These are phyloP conservation scores for Syzygium syzygioides DNA, from an alignment of 441 rosid genomes.

Conservation along the genomic window DNA sequence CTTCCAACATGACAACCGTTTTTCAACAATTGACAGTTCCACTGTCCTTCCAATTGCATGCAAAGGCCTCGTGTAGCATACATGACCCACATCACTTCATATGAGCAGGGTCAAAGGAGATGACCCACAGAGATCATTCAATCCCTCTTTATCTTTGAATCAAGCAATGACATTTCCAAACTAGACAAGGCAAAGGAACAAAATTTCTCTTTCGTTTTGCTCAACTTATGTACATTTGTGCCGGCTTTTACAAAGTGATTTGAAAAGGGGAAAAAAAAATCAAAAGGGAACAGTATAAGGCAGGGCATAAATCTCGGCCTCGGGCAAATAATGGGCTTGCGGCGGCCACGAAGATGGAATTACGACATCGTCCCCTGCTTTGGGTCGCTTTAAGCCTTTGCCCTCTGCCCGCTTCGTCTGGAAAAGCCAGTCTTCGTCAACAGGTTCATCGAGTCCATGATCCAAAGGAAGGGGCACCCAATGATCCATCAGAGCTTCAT, in stretches of 20 bases:
- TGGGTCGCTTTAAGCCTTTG: conserved; percentile 3
- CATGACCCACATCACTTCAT: not conserved
- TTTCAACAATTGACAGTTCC: not conserved
- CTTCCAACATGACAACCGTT: not conserved
- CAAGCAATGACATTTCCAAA: not conserved
- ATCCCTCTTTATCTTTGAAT: not conserved
- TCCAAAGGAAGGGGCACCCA: conserved; percentile 27
- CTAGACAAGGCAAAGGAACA: not conserved
- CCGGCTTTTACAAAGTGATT: conserved; percentile 1
- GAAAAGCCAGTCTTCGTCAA: conserved; percentile 36
- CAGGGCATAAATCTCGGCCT: conserved; percentile 42
- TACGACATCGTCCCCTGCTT: conserved; percentile 1
- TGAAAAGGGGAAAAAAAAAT: not conserved
- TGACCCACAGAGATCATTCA: not conserved
- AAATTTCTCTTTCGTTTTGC: not conserved
- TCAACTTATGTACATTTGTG: not conserved
- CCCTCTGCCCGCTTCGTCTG: conserved; percentile 7
- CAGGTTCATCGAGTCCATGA: conserved; percentile 1
- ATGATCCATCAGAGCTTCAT: conserved; percentile 19
- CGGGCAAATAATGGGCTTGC: conserved; percentile 25
- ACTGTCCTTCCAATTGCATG: not conserved
- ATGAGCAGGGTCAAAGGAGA: not conserved
- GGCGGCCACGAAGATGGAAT: conserved; percentile 21
- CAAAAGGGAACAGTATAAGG: conserved; percentile 64
- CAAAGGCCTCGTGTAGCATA: not conserved